Percentiles rank a stretch among this genome's conserved stretches.
Conservation (phyloP, 129 eudicot species). For the Escallonia rubra region DNA sequence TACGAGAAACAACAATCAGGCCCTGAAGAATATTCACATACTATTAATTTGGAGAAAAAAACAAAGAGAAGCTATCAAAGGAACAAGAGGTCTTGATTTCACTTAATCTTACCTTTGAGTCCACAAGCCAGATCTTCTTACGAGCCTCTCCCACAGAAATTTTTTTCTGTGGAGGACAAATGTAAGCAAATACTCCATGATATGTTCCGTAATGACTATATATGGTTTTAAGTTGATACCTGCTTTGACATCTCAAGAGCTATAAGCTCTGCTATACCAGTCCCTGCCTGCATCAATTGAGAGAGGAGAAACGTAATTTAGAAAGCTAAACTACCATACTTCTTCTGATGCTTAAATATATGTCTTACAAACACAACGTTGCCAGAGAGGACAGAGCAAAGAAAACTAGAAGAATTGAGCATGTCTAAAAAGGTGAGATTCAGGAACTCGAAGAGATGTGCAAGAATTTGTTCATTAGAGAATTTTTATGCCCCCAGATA, state of each 20-base stretch:
- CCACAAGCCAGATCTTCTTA: conserved; percentile 93
- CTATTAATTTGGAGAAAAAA: not conserved
- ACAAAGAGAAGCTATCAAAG: not conserved
- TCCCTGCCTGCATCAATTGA: conserved; percentile 64
- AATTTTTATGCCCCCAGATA: too few relatives aligned
- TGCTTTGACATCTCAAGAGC: conserved; percentile 92
- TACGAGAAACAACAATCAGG: conserved; percentile 70
- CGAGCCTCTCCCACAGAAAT: conserved; percentile 73
- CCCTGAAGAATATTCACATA: conserved; percentile 47
- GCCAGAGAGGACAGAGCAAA: not conserved
- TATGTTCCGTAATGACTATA: conserved; percentile 1
- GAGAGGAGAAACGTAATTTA: conserved; percentile 2
- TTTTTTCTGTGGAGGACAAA: conserved; percentile 37
- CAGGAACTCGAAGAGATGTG: not conserved
- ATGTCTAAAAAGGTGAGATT: not conserved
- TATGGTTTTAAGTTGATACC: conserved; percentile 30
- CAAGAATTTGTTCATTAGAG: too few relatives aligned
- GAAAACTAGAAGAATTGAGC: not conserved
- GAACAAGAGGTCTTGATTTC: not conserved
- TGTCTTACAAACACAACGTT: not conserved
- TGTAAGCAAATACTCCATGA: conserved; percentile 5
- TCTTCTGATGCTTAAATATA: not conserved
- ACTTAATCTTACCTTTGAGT: conserved; percentile 62
- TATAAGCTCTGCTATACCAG: conserved; percentile 91
- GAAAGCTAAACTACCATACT: not conserved